Evolutionary conservation across 495 filamentous ascomycete species (phyloP).

Genomic region (Cercophora scortea): DNA sequence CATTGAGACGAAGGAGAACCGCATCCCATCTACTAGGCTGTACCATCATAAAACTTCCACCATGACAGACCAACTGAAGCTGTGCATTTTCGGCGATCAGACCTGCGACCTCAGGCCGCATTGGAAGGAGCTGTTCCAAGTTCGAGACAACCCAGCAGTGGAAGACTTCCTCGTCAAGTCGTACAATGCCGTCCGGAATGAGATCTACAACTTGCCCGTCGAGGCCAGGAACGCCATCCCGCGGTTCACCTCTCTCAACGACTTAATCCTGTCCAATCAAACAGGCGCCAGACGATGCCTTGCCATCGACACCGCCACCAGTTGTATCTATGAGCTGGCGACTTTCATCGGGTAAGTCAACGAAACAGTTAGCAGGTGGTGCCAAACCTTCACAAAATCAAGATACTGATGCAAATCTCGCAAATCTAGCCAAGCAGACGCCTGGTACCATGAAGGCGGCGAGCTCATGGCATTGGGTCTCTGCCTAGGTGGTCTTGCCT

Average conservation of each 20-base stretch:
- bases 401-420: background rate
- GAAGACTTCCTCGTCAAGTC: background rate
- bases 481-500: background rate
- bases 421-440: background rate
- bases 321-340: background rate
- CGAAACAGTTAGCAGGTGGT: conserved; percentile 43
- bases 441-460: background rate
- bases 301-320: background rate
- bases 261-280: background rate
- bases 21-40: too few species aligned
- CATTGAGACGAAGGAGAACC: too few species aligned
- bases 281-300: background rate
- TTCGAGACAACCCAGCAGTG: background rate
- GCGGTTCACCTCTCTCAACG: background rate
- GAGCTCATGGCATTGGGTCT: background rate
- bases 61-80: background rate
- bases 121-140: background rate
- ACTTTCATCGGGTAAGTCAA: background rate
- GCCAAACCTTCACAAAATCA: conserved; percentile 29
- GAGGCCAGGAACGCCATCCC: background rate
- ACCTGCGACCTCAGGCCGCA: background rate
- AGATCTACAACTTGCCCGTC: background rate
- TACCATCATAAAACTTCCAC: too few species aligned
- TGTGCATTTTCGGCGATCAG: background rate
- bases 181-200: background rate